These are phyloP conservation scores for Ramaria sp. DNA, from an alignment of 768 basidiomycete species.

Conservation along the genomic window DNA sequence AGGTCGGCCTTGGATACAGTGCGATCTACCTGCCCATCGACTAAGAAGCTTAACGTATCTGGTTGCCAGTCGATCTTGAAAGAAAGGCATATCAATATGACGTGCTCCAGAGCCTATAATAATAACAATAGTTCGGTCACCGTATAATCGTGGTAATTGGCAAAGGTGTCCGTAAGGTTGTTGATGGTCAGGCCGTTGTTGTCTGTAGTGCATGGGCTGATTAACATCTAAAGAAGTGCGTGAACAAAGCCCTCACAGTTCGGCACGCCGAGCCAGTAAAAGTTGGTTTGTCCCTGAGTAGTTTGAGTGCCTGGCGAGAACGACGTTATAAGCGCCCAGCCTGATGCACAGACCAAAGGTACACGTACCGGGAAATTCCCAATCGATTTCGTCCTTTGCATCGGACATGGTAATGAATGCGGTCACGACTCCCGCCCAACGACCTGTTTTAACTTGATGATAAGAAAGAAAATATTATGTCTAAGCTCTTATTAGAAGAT, in stretches of 20 bases:
- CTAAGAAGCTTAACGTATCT: conserved; percentile 48
- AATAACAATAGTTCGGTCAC: conserved; percentile 26
- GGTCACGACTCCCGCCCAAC: conserved; percentile 73
- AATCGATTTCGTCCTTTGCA: conserved; percentile 80
- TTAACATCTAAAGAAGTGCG: not conserved
- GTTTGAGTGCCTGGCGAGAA: conserved; percentile 26
- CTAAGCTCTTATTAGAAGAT: not conserved
- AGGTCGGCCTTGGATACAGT: conserved; percentile 53
- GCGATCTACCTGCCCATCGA: conserved; percentile 65
- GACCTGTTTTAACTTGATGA: conserved; percentile 58
- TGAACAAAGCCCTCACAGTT: conserved; percentile 1
- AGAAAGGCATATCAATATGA: not conserved
- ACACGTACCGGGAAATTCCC: conserved; percentile 62
- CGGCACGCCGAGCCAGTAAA: conserved; percentile 38
- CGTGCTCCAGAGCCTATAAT: not conserved
- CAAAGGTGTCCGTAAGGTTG: conserved; percentile 51
- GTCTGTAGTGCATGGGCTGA: conserved; percentile 8
- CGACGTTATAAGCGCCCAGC: not conserved
- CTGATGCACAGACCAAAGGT: too few relatives aligned
- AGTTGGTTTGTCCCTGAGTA: conserved; percentile 66
- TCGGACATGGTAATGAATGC: conserved; percentile 79
- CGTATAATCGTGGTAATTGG: conserved; percentile 67
- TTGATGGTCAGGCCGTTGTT: conserved; percentile 40
- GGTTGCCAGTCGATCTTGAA: conserved; percentile 73
- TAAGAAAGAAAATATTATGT: not conserved